Conservation (phyloP, 352 stramenopile genomes). For the Phytophthora rubi region DNA sequence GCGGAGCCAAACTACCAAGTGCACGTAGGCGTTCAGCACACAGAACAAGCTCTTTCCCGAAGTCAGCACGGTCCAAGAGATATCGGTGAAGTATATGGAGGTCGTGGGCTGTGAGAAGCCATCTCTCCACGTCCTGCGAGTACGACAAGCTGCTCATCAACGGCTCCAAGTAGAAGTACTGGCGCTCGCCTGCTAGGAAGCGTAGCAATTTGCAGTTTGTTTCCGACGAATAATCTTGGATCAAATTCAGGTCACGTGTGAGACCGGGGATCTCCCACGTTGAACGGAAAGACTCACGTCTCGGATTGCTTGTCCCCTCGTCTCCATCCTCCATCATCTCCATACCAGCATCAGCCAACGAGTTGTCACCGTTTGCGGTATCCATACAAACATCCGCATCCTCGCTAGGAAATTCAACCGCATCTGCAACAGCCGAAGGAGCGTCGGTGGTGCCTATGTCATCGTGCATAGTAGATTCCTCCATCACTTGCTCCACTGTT, state of each 20-base stretch:
- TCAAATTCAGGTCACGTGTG: conserved; percentile 72
- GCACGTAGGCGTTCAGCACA: conserved; percentile 38
- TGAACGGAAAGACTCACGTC: conserved; percentile 58
- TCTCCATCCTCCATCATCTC: conserved; percentile 9
- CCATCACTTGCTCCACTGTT: neutral
- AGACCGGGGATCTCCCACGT: conserved; percentile 65
- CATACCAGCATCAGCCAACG: conserved; percentile 6
- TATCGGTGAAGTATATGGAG: conserved; percentile 47
- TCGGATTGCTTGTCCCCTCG: conserved; percentile 26
- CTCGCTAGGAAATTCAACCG: conserved; percentile 25
- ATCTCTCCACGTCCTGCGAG: conserved; percentile 34
- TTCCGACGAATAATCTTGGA: conserved; percentile 79
- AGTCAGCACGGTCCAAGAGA: conserved; percentile 30
- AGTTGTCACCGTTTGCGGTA: neutral
- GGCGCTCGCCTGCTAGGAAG: conserved; percentile 66
- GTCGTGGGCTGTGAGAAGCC: conserved; percentile 49
- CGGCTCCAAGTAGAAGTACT: conserved; percentile 83
- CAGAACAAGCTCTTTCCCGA: conserved; percentile 42
- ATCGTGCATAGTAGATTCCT: conserved; percentile 1
- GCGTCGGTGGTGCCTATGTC: conserved; percentile 2
- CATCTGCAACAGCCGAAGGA: conserved; percentile 7
- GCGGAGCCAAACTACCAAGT: conserved; percentile 31
- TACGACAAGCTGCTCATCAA: conserved; percentile 27
- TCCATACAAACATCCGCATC: conserved; percentile 18
- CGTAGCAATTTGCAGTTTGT: conserved; percentile 65